These are phyloP conservation scores for Wickerhamiella allomyrinae DNA, from an alignment of 805 yeast genomes.

Conservation along the genomic window DNA sequence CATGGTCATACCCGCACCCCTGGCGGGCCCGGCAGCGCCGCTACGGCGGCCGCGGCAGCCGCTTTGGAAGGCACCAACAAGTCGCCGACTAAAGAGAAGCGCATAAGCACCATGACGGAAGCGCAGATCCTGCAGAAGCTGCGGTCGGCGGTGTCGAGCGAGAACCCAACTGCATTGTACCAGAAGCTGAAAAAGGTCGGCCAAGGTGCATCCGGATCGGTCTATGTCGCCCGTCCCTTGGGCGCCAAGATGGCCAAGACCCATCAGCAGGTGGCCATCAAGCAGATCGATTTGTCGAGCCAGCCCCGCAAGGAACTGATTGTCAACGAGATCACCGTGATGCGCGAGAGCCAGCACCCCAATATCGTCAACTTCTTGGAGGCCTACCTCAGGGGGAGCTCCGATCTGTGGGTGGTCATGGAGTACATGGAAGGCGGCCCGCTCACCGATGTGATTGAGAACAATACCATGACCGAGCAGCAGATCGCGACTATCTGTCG, in stretches of 20 bases:
- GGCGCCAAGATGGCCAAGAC: conserved; percentile 22
- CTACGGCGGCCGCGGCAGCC: conserved; percentile 20
- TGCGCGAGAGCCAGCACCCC: conserved; percentile 90
- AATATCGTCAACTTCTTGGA: conserved; percentile 92
- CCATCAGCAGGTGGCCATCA: conserved; percentile 58
- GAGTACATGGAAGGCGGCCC: conserved; percentile 99
- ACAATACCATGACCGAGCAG: conserved; percentile 65
- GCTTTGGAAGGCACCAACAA: conserved; percentile 14
- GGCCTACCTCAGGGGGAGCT: conserved; percentile 57
- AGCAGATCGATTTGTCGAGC: conserved; percentile 81
- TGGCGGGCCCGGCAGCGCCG: conserved; percentile 30
- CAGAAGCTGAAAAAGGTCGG: conserved; percentile 64
- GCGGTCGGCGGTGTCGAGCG: conserved; percentile 63
- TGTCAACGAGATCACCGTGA: conserved; percentile 87
- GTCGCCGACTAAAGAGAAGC: conserved; percentile 28
- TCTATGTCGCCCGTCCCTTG: conserved; percentile 67
- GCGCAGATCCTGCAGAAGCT: conserved; percentile 73
- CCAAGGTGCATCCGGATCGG: conserved; percentile 98
- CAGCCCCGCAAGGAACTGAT: conserved; percentile 93
- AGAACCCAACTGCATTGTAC: conserved; percentile 64
- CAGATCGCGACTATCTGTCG: conserved; percentile 86
- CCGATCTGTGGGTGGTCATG: conserved; percentile 96
- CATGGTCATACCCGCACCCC: background rate
- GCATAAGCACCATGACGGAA: conserved; percentile 60
- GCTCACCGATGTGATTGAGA: conserved; percentile 86